A percentile compares a stretch with the other conserved stretches of the same genome.
phyloP scores from a whole-genome alignment of 345 rosid genomes.

The Iberis pinnata region DNA sequence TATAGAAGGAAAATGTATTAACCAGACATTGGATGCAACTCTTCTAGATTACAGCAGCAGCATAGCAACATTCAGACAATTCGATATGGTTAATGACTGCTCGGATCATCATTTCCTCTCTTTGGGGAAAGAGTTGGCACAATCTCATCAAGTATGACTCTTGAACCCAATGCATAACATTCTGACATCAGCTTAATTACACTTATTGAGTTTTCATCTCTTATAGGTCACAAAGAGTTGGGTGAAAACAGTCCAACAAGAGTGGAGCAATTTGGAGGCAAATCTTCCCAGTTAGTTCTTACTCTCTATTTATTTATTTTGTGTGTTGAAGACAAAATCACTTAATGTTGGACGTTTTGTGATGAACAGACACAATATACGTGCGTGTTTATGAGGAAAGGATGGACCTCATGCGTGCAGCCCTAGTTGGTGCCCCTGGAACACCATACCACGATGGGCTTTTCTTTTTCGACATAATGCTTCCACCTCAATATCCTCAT shows the following conservation, averaged over 20 bases:
- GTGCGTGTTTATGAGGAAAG: slow-evolving; percentile 78
- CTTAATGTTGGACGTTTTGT: too few species aligned
- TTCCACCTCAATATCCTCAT: slow-evolving; percentile 77
- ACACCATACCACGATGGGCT: slow-evolving; percentile 92
- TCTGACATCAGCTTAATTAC: slow-evolving; percentile 10
- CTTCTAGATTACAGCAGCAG: slow-evolving; percentile 18
- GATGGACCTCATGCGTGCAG: slow-evolving; percentile 83
- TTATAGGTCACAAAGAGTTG: slow-evolving; percentile 58
- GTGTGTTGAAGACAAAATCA: too few species aligned
- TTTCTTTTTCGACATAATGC: slow-evolving; percentile 82
- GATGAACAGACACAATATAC: slow-evolving; percentile 60
- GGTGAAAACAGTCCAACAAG: slow-evolving; percentile 86
- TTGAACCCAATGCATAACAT: slow-evolving; percentile 6
- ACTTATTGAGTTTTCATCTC: slow-evolving; percentile 8
- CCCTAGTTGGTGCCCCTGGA: slow-evolving; percentile 73
- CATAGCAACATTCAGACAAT: slow-evolving; percentile 40
- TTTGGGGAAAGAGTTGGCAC: slow-evolving; percentile 36
- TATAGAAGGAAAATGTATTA: slow-evolving; percentile 30
- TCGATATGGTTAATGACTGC: slow-evolving; percentile 69
- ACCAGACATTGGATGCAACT: slow-evolving; percentile 23
- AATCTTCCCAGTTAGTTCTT: slow-evolving; percentile 69
- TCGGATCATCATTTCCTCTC: slow-evolving; percentile 73
- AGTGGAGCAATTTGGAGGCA: slow-evolving; percentile 70
- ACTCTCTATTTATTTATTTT: not conserved
- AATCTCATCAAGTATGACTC: slow-evolving; percentile 66